phyloP scores from a whole-genome alignment of 768 basidiomycete genomes.

The Leucocoprinus birnbaumii region DNA sequence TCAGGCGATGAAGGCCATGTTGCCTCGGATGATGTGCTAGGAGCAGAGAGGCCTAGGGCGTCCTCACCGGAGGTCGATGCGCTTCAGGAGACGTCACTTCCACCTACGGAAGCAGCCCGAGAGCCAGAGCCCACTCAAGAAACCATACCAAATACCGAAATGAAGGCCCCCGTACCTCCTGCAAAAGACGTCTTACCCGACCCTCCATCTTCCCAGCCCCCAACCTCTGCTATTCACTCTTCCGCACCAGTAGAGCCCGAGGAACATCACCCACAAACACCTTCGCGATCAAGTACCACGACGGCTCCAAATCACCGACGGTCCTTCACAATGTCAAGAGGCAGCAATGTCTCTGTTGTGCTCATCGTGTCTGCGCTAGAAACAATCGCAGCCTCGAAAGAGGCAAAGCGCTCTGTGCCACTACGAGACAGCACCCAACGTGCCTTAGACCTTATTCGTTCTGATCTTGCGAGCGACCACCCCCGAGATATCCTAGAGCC shows the following conservation, averaged over 20 bases:
- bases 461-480: conserved; percentile 68
- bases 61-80: neutral
- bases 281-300: conserved; percentile 19
- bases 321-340: conserved; percentile 63
- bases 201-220: neutral
- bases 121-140: neutral
- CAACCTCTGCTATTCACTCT: neutral
- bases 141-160: neutral
- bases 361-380: conserved; percentile 85
- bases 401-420: conserved; percentile 79
- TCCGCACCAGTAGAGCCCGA: conserved; percentile 2
- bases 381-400: conserved; percentile 81
- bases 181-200: neutral
- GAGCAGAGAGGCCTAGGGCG: neutral
- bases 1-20: neutral
- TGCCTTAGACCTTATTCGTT: conserved; percentile 79
- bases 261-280: conserved; percentile 21
- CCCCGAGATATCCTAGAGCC: conserved; percentile 94
- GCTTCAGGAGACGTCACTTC: neutral
- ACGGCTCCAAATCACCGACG: conserved; percentile 38
- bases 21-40: neutral
- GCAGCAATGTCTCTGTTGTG: conserved; percentile 73
- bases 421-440: conserved; percentile 80
- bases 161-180: neutral
- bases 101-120: neutral